phyloP scores from a whole-genome alignment of 148 eudicot genomes.

The Rhododendron williamsianum region DNA sequence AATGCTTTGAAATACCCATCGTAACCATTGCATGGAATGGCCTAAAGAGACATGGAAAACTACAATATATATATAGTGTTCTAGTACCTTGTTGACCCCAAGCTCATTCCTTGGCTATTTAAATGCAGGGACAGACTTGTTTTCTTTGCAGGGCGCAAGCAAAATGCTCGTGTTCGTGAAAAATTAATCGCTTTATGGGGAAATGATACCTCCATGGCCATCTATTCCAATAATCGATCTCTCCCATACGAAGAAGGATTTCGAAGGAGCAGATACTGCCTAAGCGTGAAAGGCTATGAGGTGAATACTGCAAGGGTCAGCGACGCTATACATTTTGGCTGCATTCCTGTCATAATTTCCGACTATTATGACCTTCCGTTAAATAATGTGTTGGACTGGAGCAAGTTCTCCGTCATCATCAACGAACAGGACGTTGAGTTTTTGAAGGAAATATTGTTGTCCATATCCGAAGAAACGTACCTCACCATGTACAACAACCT shows the following conservation, averaged over 20 bases:
- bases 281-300: constrained; percentile 39
- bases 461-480: constrained; percentile 25
- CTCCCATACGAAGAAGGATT: constrained; percentile 34
- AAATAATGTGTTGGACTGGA: constrained; percentile 38
- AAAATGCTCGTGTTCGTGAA: constrained; percentile 25
- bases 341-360: constrained; percentile 38
- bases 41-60: neutral
- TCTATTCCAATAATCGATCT: constrained; percentile 18
- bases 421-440: constrained; percentile 17
- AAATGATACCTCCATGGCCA: constrained; percentile 28
- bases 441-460: constrained; percentile 25
- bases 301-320: constrained; percentile 40
- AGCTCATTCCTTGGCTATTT: neutral
- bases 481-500: constrained; percentile 25
- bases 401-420: constrained; percentile 31
- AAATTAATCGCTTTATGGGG: constrained; percentile 21
- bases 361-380: constrained; percentile 41
- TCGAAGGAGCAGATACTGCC: constrained; percentile 32
- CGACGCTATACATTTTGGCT: constrained; percentile 42
- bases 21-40: neutral
- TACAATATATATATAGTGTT: neutral
- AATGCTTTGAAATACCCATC: neutral
- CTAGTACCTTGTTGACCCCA: neutral
- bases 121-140: constrained; percentile 30
- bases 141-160: constrained; percentile 38